Evolutionary conservation across 2,329 filamentous ascomycete genomes (phyloP).

Genomic region (Phialocephala sp.): DNA sequence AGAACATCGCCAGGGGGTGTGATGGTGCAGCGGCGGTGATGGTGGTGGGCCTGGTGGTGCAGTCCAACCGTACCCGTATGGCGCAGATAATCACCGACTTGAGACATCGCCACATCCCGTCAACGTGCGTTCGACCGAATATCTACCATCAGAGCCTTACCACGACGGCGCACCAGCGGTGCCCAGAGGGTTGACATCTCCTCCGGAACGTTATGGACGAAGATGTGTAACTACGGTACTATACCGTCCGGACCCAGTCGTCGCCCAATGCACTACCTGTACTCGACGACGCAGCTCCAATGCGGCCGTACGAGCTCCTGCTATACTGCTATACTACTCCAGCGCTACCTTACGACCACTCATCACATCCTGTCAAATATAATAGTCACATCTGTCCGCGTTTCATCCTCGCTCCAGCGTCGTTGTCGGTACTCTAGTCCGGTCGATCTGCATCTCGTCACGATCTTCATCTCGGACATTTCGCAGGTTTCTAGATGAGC

Average conservation of each 20-base stretch:
- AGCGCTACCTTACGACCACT: not conserved
- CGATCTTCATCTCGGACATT: conserved; percentile 10
- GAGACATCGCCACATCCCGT: conserved; percentile 16
- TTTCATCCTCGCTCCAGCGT: not conserved
- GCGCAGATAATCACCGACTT: conserved; percentile 22
- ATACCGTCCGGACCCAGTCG: not conserved
- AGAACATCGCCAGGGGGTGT: conserved; percentile 7
- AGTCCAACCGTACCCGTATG: not conserved
- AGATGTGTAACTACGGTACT: not conserved
- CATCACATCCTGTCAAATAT: conserved; percentile 8
- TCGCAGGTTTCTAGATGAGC: conserved; percentile 5
- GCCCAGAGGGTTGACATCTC: not conserved
- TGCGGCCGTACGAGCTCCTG: not conserved
- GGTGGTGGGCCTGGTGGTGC: not conserved
- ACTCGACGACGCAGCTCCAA: no score
- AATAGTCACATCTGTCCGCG: not conserved
- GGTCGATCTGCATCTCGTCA: conserved; percentile 7
- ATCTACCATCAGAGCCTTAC: not conserved
- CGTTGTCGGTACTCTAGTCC: not conserved
- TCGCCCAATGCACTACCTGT: not conserved
- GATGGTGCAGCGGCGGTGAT: not conserved
- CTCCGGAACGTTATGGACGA: no score
- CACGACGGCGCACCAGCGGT: not conserved
- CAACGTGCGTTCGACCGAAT: not conserved
- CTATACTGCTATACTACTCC: not conserved